Evolutionary conservation across 2,329 filamentous ascomycete species (phyloP), one percentile per base, ranked within the genome.

Genomic region (Aspergillus awamori): DNA sequence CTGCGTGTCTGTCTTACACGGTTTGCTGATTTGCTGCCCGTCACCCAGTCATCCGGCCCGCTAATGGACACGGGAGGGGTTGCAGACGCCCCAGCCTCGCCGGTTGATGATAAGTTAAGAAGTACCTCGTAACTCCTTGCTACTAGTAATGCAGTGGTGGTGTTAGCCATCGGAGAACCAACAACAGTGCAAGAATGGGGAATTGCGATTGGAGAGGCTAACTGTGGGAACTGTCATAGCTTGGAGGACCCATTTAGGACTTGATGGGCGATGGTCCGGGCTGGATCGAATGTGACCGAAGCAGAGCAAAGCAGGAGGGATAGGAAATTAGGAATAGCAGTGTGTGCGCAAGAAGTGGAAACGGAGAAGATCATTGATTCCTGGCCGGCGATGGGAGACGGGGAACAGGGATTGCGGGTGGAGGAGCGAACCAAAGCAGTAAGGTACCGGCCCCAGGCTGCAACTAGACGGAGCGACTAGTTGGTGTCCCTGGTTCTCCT

Each of bases 1-100:
- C 62, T 67, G 65, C 65, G 59, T 64, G 59, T 63, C 53, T 62
- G 64, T 67, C 64, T 65, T 66, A 66, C 65, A 63, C 38, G 53
- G 28, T 43, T 56, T 56, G 39, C 43, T 33, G 39, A 26, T 45
- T 47, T 43, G 38, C 39, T 56, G 33, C 33, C 33, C 10, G n/a
- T 51, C 47, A 51, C 26, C 45, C 26, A 51, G 47, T 51, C 47
- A 51, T 53, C 41, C 28, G 53, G 53, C 53, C 53, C 53, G 53
- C 53, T 47, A 47, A 28, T 56, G 53, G 53, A 36, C 53, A 47
- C 53, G 53, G 53, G 47, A 51, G 47, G 47, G 47, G 53, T 30
- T 30, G 28, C 39, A 56, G 33, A 45, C 53, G 41, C 53, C 38
- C 53, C 53, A 47, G 53, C 53, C 53, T 56, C 53, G 41, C 24